These are phyloP conservation scores for Rhodotorula kratochvilovae DNA, from an alignment of 768 basidiomycete genomes.

Conservation along the genomic window DNA sequence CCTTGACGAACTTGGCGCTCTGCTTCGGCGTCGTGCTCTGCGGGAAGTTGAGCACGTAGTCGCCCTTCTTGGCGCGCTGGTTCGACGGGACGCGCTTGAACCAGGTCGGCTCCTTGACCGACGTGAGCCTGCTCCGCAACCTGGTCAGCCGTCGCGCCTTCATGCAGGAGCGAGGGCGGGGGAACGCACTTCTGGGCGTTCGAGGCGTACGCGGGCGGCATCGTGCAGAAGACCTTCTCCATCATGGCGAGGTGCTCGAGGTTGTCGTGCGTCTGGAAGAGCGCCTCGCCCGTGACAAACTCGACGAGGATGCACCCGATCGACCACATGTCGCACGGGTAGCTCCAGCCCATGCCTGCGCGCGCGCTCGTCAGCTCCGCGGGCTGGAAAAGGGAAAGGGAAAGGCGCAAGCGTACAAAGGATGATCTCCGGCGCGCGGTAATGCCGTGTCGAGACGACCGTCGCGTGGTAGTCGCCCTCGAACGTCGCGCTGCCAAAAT, in stretches of 20 bases:
- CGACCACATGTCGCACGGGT: conserved; percentile 96
- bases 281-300: conserved; percentile 92
- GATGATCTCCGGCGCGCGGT: conserved; percentile 98
- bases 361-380: background rate
- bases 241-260: conserved; percentile 99
- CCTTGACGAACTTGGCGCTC: conserved; percentile 88
- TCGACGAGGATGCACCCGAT: conserved; percentile 98
- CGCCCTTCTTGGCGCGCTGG: background rate
- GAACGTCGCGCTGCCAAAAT: conserved; percentile 97
- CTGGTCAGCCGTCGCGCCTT: background rate
- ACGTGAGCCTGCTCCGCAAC: too few relatives aligned
- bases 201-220: conserved; percentile 63
- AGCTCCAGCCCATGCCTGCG: conserved; percentile 93
- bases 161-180: background rate
- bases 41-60: conserved; percentile 73
- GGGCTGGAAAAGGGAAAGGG: background rate
- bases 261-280: conserved; percentile 99
- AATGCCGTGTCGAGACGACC: conserved; percentile 95
- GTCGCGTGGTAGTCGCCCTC: conserved; percentile 97
- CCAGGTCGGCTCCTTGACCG: conserved; percentile 60
- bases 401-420: conserved; percentile 60
- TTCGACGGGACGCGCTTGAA: conserved; percentile 68
- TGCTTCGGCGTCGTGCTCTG: conserved; percentile 79
- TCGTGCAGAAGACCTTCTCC: conserved; percentile 98
- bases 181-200: conserved; percentile 53